Evolutionary conservation across 371 early-diverging fungal species (phyloP).

Genomic region (Smittium mucronatum): DNA sequence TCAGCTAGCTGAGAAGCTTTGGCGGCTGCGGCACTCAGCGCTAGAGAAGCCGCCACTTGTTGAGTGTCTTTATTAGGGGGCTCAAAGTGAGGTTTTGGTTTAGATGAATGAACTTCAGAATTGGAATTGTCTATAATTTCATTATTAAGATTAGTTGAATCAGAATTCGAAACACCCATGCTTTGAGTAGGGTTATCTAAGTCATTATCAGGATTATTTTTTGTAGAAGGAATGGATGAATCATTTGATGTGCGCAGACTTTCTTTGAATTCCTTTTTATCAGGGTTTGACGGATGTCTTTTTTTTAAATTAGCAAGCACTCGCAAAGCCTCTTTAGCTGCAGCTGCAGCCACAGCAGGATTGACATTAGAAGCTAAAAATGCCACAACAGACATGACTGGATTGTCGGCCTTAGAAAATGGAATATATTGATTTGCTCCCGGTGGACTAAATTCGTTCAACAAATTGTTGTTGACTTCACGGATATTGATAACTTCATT

Average conservation of each 20-base stretch:
- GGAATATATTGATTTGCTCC: slow-evolving; percentile 41
- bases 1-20: slow-evolving; percentile 39
- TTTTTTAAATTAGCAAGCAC: slow-evolving; percentile 29
- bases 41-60: slow-evolving; percentile 40
- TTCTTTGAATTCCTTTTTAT: background rate
- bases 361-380: slow-evolving; percentile 86
- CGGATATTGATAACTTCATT: slow-evolving; percentile 13
- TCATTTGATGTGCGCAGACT: too few species aligned
- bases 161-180: background rate
- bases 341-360: slow-evolving; percentile 80
- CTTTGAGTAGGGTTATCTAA: slow-evolving; percentile 14
- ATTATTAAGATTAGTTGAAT: too few species aligned
- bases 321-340: slow-evolving; percentile 58
- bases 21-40: slow-evolving; percentile 47
- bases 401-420: slow-evolving; percentile 85
- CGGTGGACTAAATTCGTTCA: background rate
- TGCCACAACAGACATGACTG: slow-evolving; percentile 88
- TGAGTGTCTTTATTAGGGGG: slow-evolving; percentile 3
- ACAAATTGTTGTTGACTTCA: slow-evolving; percentile 17
- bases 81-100: slow-evolving; percentile 14
- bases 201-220: slow-evolving; percentile 16
- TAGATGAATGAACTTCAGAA: slow-evolving; percentile 14
- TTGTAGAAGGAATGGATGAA: slow-evolving; percentile 12
- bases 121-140: slow-evolving; percentile 18
- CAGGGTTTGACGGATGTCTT: slow-evolving; percentile 13